A percentile compares a stretch with the other conserved stretches of the same genome.
phyloP scores from a whole-genome alignment of 2,329 filamentous ascomycete genomes.

The Aspergillus sp. region DNA sequence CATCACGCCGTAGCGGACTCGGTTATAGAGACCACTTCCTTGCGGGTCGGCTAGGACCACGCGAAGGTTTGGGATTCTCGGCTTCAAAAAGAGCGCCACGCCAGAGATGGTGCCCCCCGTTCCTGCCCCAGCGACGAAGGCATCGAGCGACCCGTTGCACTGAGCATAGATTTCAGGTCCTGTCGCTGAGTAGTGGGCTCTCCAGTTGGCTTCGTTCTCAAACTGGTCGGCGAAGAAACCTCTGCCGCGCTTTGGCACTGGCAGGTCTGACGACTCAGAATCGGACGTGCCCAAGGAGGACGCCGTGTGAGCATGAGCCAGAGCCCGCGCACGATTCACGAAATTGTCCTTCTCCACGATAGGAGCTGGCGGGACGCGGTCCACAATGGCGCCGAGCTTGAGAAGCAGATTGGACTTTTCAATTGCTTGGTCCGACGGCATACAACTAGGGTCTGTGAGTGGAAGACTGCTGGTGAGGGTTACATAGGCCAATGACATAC shows the following conservation, averaged over 20 bases:
- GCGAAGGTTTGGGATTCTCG: constrained; percentile 59
- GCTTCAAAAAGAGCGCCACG: constrained; percentile 79
- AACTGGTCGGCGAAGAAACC: constrained; percentile 98
- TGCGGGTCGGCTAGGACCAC: constrained; percentile 90
- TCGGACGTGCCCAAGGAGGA: constrained; percentile 17
- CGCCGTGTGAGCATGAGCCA: constrained; percentile 70
- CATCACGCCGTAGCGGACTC: constrained; percentile 91
- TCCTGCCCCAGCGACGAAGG: constrained; percentile 89
- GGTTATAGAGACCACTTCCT: constrained; percentile 89
- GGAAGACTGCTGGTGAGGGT: background rate
- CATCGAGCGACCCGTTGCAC: constrained; percentile 70
- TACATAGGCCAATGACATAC: constrained; percentile 30
- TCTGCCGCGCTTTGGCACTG: constrained; percentile 55
- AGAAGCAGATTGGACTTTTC: constrained; percentile 89
- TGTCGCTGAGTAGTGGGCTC: constrained; percentile 76
- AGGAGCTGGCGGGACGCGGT: constrained; percentile 83
- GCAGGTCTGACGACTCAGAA: constrained; percentile 14
- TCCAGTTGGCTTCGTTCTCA: constrained; percentile 84
- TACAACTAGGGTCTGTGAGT: constrained; percentile 56
- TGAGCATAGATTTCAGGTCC: constrained; percentile 87
- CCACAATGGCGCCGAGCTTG: constrained; percentile 88
- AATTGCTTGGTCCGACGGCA: constrained; percentile 84
- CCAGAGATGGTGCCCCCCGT: constrained; percentile 93
- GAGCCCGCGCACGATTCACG: constrained; percentile 80
- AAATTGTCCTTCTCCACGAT: constrained; percentile 94